Percentiles rank a stretch among this genome's conserved stretches.
phyloP scores from a whole-genome alignment of 83 land plant species.

The Picea abies region DNA sequence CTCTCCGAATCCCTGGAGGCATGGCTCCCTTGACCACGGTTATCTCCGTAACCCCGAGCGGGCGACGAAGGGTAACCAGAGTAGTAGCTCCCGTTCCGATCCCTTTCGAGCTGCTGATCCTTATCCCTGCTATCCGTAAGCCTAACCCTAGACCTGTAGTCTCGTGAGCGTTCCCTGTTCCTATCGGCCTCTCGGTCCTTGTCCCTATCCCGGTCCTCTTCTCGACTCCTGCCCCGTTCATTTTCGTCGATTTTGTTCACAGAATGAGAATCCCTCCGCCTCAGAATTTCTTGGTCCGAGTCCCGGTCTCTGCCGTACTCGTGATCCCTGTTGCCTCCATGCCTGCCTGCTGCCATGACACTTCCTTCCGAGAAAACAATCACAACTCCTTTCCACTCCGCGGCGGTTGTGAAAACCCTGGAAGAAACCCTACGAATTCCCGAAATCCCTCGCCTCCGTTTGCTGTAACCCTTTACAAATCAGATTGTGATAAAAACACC shows the following conservation, averaged over 20 bases:
- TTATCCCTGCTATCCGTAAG: not conserved
- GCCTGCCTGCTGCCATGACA: conserved; percentile 61
- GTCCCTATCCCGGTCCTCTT: conserved; percentile 11
- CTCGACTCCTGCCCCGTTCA: conserved; percentile 23
- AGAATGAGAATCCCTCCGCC: conserved; percentile 21
- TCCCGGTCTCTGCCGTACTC: conserved; percentile 34
- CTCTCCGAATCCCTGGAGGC: conserved; percentile 50
- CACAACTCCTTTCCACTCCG: no score
- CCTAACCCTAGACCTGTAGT: conserved; percentile 9
- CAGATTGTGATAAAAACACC: no score
- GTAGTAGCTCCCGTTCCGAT: not conserved
- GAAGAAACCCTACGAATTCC: no score
- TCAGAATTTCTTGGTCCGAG: conserved; percentile 18
- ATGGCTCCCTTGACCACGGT: conserved; percentile 24
- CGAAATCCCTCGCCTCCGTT: no score
- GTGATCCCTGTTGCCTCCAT: conserved; percentile 43
- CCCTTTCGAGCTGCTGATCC: not conserved
- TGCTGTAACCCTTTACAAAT: no score
- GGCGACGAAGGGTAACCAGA: conserved; percentile 11
- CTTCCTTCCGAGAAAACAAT: no score
- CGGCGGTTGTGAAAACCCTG: no score
- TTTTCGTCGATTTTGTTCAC: conserved; percentile 22
- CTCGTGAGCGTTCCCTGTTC: conserved; percentile 20
- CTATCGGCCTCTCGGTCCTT: conserved; percentile 23
- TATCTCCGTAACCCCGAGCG: not conserved